Base-by-base conservation (phyloP, 225 moss, liverwort and hornwort genomes). In the Marchantia polymorpha region DNA sequence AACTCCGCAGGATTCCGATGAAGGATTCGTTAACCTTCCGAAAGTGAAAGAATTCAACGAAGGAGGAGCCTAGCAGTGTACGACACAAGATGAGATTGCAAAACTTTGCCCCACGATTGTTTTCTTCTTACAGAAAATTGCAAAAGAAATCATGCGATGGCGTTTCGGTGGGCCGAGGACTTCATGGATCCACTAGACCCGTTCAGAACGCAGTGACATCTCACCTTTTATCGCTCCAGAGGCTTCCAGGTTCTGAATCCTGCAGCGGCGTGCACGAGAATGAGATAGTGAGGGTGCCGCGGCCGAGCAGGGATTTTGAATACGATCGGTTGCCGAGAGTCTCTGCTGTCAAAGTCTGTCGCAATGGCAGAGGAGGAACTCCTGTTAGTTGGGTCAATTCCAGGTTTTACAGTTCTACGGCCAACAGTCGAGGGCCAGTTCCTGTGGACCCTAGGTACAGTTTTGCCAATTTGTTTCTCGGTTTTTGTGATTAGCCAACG, bases 321-420 rank as follows among this genome's bases (percentile, higher is more conserved):
- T 47, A 65, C 14, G 17, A 23, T 48, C 23, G 50, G 12, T 52
- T 26, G n/a, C 7, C 50, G 50, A 65, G 50, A 50, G 48, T 22
- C 25, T 14, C 66, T 7, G 17, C 13, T 25, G 7, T 22, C 23
- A 77, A 66, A 65, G 49, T 8, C 26, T 52, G 52, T 77, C 64
- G 26, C 47, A 52, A 5, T 23, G 48, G 46, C 13, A 56, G 55
- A 51, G 49, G 77, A 61, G 52, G 60, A 60, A 19, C 46, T 47
- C 23, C 61, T 6, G 61, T 51, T 27, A 10, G 66, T 31, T 66
- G 59, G 66, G 25, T 50, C 13, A 29, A 52, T 59, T 17, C 52
- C 26, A 78, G 78, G 30, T 66, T 51, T 78, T 76, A 39, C 76
- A 61, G 59, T 30, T 65, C 78, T 52, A 50, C 65, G 22, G 29